Conservation (phyloP, 1,284 basidiomycete species). For the Apiotrichum veenhuisii region DNA sequence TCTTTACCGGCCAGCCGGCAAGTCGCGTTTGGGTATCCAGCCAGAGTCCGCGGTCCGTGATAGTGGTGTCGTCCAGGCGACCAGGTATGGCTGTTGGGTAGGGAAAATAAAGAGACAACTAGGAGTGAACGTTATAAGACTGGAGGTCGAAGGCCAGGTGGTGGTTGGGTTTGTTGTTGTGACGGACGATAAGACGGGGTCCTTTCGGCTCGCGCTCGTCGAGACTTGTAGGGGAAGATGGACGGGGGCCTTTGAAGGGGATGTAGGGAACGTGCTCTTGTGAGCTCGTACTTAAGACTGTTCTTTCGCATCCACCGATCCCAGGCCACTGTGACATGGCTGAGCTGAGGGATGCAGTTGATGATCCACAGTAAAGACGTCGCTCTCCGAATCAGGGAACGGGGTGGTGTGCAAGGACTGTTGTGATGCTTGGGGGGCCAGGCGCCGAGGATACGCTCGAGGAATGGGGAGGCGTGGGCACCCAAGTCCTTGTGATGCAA, state of each 20-base stretch:
- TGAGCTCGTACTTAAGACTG: background rate
- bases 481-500: no score
- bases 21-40: background rate
- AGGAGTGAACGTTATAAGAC: no score
- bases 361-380: background rate
- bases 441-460: no score
- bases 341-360: background rate
- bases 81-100: no score
- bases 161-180: background rate
- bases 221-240: background rate
- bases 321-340: background rate
- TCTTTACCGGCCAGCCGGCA: background rate
- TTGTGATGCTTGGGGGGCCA: no score
- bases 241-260: background rate
- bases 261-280: background rate
- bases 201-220: background rate
- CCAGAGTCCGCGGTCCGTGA: background rate
- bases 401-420: background rate
- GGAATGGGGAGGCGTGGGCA: no score
- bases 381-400: background rate
- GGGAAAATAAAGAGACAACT: no score
- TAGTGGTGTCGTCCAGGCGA: no score
- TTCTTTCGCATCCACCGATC: background rate
- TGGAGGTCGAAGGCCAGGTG: background rate
- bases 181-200: background rate